These are phyloP conservation scores for Aspergillus conjunctus DNA, from an alignment of 495 filamentous ascomycete species.

Conservation along the genomic window DNA sequence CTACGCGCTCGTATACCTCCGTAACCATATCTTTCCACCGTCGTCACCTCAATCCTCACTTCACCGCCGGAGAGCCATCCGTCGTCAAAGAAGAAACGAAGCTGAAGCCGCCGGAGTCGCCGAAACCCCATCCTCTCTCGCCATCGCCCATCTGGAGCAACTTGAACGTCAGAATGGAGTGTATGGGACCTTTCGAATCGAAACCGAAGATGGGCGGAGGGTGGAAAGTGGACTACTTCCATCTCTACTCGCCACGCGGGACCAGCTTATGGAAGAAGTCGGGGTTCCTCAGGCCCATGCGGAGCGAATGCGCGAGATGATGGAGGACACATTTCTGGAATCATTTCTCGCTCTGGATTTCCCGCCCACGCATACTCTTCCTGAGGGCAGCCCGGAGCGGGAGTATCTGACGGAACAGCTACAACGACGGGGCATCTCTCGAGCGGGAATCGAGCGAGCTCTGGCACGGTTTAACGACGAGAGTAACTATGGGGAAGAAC, in stretches of 20 bases:
- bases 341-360: slow-evolving; percentile 53
- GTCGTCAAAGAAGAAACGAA: slow-evolving; percentile 41
- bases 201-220: slow-evolving; percentile 50
- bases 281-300: slow-evolving; percentile 46
- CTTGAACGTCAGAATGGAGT: slow-evolving; percentile 50
- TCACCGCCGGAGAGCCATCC: slow-evolving; percentile 52
- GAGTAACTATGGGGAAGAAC: slow-evolving; percentile 46
- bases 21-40: slow-evolving; percentile 38
- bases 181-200: slow-evolving; percentile 52
- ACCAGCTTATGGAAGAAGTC: slow-evolving; percentile 50
- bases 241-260: slow-evolving; percentile 46
- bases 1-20: slow-evolving; percentile 51
- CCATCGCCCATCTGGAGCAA: slow-evolving; percentile 48
- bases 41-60: slow-evolving; percentile 35
- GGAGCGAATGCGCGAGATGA: slow-evolving; percentile 51
- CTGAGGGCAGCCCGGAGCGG: slow-evolving; percentile 36
- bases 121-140: slow-evolving; percentile 43
- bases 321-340: slow-evolving; percentile 53
- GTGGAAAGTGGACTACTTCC: slow-evolving; percentile 52
- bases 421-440: slow-evolving; percentile 45
- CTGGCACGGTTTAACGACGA: slow-evolving; percentile 46
- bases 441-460: slow-evolving; percentile 44
- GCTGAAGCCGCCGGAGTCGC: slow-evolving; percentile 27
- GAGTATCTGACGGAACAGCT: slow-evolving; percentile 47
- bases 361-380: slow-evolving; percentile 41